Percentiles rank a stretch among this genome's conserved stretches.
Evolutionary conservation across 2,329 filamentous ascomycete species (phyloP).

Genomic region (Alternaria ethzedia): DNA sequence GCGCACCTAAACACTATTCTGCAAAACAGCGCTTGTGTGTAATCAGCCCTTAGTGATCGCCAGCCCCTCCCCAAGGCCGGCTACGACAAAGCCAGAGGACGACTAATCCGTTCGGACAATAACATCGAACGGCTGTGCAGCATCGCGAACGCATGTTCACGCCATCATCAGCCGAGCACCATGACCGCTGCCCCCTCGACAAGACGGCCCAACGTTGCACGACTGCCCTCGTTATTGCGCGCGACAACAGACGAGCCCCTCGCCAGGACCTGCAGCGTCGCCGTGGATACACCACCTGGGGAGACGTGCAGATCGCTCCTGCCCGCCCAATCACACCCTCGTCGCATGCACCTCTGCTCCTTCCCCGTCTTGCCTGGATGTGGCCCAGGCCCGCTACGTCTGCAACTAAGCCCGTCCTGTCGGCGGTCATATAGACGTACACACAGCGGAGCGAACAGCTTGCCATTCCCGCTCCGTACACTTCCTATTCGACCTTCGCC

Average conservation of each 20-base stretch:
- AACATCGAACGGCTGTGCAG: background rate
- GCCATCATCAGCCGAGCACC: slow-evolving; percentile 19
- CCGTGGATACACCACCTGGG: slow-evolving; percentile 14
- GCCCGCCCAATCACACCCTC: slow-evolving; percentile 23
- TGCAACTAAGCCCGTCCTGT: slow-evolving; percentile 22
- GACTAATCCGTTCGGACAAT: background rate
- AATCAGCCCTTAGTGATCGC: slow-evolving; percentile 3
- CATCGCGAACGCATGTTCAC: slow-evolving; percentile 11
- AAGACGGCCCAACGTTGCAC: slow-evolving; percentile 15
- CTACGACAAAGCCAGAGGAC: background rate
- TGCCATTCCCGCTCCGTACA: slow-evolving; percentile 18
- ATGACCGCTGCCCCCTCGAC: background rate
- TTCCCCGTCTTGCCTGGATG: slow-evolving; percentile 17
- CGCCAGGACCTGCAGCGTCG: slow-evolving; percentile 17
- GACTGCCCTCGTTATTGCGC: slow-evolving; percentile 7
- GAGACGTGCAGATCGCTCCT: slow-evolving; percentile 26
- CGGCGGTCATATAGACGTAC: slow-evolving; percentile 13
- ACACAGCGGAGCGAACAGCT: background rate
- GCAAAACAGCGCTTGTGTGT: background rate
- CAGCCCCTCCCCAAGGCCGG: background rate
- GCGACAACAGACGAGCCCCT: slow-evolving; percentile 11
- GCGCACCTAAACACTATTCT: background rate
- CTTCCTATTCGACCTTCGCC: slow-evolving; percentile 30
- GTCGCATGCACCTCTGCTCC: slow-evolving; percentile 15
- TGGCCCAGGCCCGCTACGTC: slow-evolving; percentile 32